phyloP scores from a whole-genome alignment of 345 rosid species.

The Brassica nigra region DNA sequence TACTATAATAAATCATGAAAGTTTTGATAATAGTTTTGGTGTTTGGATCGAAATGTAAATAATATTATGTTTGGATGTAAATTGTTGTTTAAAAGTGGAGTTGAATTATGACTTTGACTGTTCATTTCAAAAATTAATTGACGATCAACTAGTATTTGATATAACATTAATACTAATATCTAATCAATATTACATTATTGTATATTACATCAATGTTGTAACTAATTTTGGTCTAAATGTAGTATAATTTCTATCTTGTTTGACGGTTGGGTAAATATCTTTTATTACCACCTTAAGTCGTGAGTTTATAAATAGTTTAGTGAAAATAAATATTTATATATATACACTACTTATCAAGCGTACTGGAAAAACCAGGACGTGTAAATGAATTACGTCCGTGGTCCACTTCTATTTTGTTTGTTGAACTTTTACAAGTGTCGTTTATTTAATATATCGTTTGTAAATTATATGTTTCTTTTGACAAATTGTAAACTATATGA shows the following conservation, averaged over 20 bases:
- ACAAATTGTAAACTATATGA: constrained; percentile 4
- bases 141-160: neutral
- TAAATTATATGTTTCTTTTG: neutral
- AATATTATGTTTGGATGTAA: neutral
- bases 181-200: neutral
- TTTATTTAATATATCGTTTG: constrained; percentile 15
- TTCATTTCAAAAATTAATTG: neutral
- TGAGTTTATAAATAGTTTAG: neutral
- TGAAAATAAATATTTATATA: neutral
- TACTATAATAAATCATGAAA: neutral
- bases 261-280: neutral
- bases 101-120: neutral
- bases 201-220: neutral
- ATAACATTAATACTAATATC: neutral
- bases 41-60: neutral
- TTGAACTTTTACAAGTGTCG: constrained; percentile 5
- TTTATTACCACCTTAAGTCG: neutral
- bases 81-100: neutral
- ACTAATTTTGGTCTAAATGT: neutral
- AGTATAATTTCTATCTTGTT: neutral
- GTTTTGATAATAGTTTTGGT: neutral
- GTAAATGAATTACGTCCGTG: constrained; percentile 32
- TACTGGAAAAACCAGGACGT: constrained; percentile 23
- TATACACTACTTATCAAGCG: neutral
- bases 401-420: constrained; percentile 30